Evolutionary conservation across 345 rosid species (phyloP).

Genomic region (Luvunga scandens): DNA sequence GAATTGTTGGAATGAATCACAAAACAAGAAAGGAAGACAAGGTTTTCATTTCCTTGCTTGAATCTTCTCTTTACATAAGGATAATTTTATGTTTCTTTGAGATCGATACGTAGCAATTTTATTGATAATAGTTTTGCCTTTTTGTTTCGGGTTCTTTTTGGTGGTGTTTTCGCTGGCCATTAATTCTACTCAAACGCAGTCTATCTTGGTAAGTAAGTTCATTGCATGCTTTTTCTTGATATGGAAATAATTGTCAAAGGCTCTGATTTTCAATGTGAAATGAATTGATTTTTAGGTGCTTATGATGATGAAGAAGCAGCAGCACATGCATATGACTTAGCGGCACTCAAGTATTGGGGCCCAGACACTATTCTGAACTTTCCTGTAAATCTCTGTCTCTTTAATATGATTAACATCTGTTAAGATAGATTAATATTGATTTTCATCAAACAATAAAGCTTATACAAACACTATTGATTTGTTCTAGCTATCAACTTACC

Average conservation of each 20-base stretch:
- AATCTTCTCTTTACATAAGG: not conserved
- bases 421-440: not conserved
- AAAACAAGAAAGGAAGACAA: constrained; percentile 66
- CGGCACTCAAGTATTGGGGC: constrained; percentile 97
- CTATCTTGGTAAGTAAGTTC: constrained; percentile 44
- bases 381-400: constrained; percentile 42
- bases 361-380: constrained; percentile 83
- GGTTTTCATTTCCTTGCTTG: constrained; percentile 21
- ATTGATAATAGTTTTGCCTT: not conserved
- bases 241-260: not conserved
- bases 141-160: not conserved
- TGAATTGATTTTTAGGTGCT: constrained; percentile 47
- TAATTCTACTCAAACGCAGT: constrained; percentile 36
- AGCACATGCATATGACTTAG: constrained; percentile 95
- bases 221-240: not conserved
- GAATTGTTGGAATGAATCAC: constrained; percentile 64
- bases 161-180: constrained; percentile 15
- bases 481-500: constrained; percentile 52
- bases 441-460: not conserved
- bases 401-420: not conserved
- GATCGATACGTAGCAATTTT: not conserved
- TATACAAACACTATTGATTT: not conserved
- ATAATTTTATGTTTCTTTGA: not conserved
- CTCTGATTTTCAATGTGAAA: not conserved
- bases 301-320: constrained; percentile 91